Percentiles rank a stretch among this genome's conserved stretches.
phyloP scores from a whole-genome alignment of 176 grass and related monocot species.

The Alloteropsis semialata region DNA sequence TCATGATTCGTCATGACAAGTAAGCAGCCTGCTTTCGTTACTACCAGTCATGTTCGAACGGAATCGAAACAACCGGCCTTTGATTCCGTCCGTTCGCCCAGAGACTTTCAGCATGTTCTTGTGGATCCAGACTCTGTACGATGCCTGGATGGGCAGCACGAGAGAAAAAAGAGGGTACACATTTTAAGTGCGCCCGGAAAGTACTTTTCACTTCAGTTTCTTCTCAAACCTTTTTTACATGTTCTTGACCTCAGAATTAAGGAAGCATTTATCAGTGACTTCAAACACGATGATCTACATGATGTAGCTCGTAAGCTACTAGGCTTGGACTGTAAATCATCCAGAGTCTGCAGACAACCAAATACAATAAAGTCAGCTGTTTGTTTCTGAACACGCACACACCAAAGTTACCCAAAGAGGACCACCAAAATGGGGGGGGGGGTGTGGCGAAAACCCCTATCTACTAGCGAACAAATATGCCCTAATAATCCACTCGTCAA shows the following conservation, averaged over 20 bases:
- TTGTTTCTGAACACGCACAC: not conserved
- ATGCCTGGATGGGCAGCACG: too few species aligned
- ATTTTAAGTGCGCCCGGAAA: not conserved
- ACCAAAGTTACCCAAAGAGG: not conserved
- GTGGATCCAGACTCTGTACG: slow-evolving; percentile 13
- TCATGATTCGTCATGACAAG: slow-evolving; percentile 24
- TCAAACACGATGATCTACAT: not conserved
- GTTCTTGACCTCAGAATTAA: not conserved
- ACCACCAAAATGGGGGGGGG: not conserved
- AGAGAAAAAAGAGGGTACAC: not conserved
- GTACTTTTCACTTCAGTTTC: not conserved
- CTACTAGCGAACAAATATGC: not conserved
- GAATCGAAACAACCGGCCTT: not conserved
- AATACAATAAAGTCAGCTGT: not conserved
- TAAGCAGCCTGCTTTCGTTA: not conserved
- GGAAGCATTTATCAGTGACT: not conserved
- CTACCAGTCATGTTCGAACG: not conserved
- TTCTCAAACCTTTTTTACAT: not conserved
- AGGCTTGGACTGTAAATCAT: not conserved
- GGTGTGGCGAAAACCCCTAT: too few species aligned
- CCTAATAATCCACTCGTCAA: not conserved
- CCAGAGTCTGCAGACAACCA: not conserved
- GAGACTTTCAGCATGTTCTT: slow-evolving; percentile 21
- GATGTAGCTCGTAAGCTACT: not conserved
- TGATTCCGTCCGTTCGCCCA: not conserved